Evolutionary conservation across 2,329 filamentous ascomycete genomes (phyloP).

Genomic region (Sporothrix protearum): DNA sequence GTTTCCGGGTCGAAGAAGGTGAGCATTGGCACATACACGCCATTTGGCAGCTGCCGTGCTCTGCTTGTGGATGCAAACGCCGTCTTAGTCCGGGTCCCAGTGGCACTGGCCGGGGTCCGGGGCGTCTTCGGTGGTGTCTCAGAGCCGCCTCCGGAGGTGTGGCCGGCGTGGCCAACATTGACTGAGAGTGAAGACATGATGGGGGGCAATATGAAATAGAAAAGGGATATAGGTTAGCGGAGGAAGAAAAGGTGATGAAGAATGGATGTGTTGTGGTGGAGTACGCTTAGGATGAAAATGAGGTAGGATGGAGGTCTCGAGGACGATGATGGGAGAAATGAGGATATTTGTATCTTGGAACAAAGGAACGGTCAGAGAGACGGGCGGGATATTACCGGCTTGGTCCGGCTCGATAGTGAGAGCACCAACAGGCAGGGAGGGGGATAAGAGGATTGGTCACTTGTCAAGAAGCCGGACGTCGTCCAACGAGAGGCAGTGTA

Average conservation of each 20-base stretch:
- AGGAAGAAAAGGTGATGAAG: neutral
- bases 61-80: neutral
- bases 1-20: constrained; percentile 54
- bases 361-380: neutral
- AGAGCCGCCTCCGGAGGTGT: neutral
- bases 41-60: constrained; percentile 31
- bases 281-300: neutral
- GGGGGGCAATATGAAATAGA: neutral
- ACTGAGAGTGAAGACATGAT: constrained; percentile 2
- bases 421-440: neutral
- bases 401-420: neutral
- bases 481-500: neutral
- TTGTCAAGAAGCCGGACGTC: constrained; percentile 2
- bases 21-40: constrained; percentile 62
- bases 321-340: neutral
- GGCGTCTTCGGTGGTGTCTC: constrained; percentile 17
- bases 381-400: neutral
- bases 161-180: constrained; percentile 1
- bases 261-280: neutral
- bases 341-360: constrained; percentile 3
- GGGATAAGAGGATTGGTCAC: neutral
- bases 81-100: neutral
- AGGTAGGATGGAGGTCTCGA: neutral
- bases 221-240: neutral
- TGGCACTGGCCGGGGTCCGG: neutral